Conservation (phyloP, 305 asterid species). For the Plantago coronopus region DNA sequence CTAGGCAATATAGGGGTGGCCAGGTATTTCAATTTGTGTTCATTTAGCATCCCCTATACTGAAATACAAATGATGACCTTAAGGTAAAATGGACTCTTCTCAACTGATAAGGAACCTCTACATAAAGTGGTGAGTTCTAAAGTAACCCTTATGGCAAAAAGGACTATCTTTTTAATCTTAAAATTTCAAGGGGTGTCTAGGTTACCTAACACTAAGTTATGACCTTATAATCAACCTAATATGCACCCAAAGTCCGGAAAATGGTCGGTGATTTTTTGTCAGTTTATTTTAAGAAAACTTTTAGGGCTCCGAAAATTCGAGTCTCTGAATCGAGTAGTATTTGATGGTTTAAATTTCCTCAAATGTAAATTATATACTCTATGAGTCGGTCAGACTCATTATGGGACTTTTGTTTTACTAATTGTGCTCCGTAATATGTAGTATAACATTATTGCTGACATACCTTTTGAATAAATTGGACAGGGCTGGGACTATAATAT, state of each 20-base stretch:
- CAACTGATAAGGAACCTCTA: no score
- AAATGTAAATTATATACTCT: conserved; percentile 3
- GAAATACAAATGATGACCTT: no score
- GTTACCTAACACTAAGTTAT: no score
- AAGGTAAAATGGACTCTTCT: no score
- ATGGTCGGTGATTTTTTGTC: no score
- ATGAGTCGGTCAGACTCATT: not conserved
- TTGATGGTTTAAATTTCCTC: conserved; percentile 17
- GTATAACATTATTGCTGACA: conserved; percentile 19
- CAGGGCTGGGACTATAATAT: conserved; percentile 93
- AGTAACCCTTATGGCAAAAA: no score
- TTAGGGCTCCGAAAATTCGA: conserved; percentile 3
- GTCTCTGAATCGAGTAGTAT: conserved; percentile 6
- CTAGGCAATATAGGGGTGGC: conserved; percentile 90
- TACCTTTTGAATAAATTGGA: conserved; percentile 30
- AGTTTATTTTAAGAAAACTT: no score
- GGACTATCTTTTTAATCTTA: no score
- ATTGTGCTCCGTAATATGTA: conserved; percentile 2
- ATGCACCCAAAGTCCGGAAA: no score
- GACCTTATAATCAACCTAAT: no score
- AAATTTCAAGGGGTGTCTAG: no score
- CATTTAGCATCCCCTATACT: not conserved
- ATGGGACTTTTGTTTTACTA: conserved; percentile 5
- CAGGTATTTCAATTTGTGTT: conserved; percentile 44
- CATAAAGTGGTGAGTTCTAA: no score